Evolutionary conservation across 306 rosid species (phyloP).

Genomic region (Arachis hypogaea): DNA sequence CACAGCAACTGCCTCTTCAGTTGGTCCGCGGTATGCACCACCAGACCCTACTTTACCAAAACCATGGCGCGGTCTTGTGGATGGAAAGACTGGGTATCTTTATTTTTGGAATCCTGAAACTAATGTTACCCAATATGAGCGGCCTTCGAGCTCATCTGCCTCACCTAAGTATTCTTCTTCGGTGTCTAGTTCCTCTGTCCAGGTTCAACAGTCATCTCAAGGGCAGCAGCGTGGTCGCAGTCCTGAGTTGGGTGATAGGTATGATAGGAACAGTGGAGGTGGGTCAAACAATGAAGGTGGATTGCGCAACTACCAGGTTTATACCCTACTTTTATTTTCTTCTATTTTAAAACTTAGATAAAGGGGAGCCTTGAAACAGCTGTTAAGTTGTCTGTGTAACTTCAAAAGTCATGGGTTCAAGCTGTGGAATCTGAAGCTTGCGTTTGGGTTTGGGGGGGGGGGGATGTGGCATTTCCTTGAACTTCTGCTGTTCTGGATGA

Average conservation of each 20-base stretch:
- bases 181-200: conserved; percentile 80
- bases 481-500: no score
- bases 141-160: conserved; percentile 61
- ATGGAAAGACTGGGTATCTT: conserved; percentile 97
- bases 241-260: conserved; percentile 61
- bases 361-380: no score
- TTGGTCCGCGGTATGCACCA: conserved; percentile 94
- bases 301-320: conserved; percentile 62
- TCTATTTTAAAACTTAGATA: no score
- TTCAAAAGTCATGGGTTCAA: no score
- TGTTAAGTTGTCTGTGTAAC: no score
- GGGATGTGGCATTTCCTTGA: no score
- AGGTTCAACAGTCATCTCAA: conserved; percentile 69
- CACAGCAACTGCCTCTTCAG: conserved; percentile 70
- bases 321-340: conserved; percentile 7
- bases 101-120: conserved; percentile 99
- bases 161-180: conserved; percentile 59
- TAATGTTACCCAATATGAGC: conserved; percentile 92
- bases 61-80: conserved; percentile 97
- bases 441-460: no score
- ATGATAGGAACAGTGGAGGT: conserved; percentile 63
- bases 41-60: conserved; percentile 93
- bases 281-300: conserved; percentile 59
- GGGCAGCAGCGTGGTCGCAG: conserved; percentile 53
- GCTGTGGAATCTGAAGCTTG: no score